Evolutionary conservation across 768 basidiomycete genomes (phyloP).

Genomic region (Basidioascus undulatus): DNA sequence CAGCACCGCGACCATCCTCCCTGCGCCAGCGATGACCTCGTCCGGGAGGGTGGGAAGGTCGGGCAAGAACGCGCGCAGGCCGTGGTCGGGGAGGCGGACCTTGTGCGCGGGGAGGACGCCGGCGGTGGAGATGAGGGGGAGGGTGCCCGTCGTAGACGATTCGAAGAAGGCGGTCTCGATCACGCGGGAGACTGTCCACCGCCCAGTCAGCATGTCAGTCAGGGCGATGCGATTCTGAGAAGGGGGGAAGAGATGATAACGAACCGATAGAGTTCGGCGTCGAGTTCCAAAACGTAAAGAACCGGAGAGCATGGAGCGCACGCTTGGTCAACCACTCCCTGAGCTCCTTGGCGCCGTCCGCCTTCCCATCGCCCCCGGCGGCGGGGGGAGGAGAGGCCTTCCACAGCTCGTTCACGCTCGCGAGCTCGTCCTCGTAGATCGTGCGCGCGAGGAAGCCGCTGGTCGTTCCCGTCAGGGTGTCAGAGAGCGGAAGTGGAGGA

Average conservation of each 20-base stretch:
- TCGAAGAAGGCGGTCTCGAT: conserved; percentile 60
- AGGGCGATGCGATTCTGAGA: too few species aligned
- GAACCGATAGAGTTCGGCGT: conserved; percentile 66
- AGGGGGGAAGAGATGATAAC: too few species aligned
- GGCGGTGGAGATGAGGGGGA: conserved; percentile 49
- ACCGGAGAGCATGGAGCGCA: conserved; percentile 54
- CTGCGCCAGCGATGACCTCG: conserved; percentile 30
- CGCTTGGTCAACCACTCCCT: conserved; percentile 29
- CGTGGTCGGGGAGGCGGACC: conserved; percentile 47
- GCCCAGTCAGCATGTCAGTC: too few species aligned
- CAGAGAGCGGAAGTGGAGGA: too few species aligned
- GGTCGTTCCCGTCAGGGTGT: conserved; percentile 68
- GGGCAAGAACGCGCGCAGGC: conserved; percentile 50
- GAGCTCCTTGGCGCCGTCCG: too few species aligned
- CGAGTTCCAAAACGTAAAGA: conserved; percentile 71
- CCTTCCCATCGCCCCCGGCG: too few species aligned
- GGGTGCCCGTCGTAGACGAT: conserved; percentile 26
- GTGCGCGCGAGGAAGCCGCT: conserved; percentile 59
- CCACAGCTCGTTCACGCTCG: conserved; percentile 36
- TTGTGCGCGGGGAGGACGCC: conserved; percentile 43
- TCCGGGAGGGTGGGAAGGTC: conserved; percentile 48
- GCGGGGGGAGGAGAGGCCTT: too few species aligned
- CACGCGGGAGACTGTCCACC: conserved; percentile 43
- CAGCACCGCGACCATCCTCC: conserved; percentile 35
- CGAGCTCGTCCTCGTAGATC: conserved; percentile 65